phyloP scores from a whole-genome alignment of 768 basidiomycete species.

The Leccinum subgranulosum region DNA sequence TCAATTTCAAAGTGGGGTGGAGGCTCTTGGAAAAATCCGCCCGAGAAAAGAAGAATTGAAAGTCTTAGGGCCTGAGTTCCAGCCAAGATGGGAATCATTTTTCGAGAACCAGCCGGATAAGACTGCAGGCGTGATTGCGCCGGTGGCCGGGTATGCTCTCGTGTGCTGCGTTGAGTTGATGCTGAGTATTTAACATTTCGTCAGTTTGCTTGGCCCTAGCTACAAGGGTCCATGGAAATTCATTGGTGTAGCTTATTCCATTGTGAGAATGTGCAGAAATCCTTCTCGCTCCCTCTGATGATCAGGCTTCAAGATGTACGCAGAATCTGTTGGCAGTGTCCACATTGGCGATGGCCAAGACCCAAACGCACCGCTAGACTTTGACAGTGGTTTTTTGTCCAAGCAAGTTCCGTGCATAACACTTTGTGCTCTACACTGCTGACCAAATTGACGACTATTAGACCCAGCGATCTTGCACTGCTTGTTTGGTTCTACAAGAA shows the following conservation, averaged over 20 bases:
- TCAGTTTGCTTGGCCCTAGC: not conserved
- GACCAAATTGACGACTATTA: not conserved
- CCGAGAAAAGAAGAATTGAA: not conserved
- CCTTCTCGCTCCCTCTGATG: constrained; percentile 16
- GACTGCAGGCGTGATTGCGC: not conserved
- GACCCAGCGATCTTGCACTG: constrained; percentile 37
- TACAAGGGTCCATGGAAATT: not conserved
- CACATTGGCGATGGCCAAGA: constrained; percentile 43
- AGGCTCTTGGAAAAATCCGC: not conserved
- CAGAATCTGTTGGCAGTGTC: constrained; percentile 41
- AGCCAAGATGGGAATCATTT: not conserved
- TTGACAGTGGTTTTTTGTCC: constrained; percentile 44
- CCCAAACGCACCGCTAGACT: constrained; percentile 39
- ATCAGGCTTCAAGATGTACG: constrained; percentile 32
- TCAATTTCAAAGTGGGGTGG: not conserved
- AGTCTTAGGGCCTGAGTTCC: not conserved
- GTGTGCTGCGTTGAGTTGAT: not conserved
- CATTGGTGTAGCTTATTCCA: not conserved
- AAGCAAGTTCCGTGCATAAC: constrained; percentile 29
- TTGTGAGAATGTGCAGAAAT: not conserved
- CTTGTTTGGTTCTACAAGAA: constrained; percentile 54
- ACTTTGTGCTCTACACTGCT: not conserved
- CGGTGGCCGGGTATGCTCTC: not conserved
- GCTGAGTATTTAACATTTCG: not conserved
- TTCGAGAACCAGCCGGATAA: not conserved